A percentile compares a stretch with the other conserved stretches of the same genome.
These are phyloP conservation scores for Apocynum venetum DNA, from an alignment of 257 asterid species.

Conservation along the genomic window DNA sequence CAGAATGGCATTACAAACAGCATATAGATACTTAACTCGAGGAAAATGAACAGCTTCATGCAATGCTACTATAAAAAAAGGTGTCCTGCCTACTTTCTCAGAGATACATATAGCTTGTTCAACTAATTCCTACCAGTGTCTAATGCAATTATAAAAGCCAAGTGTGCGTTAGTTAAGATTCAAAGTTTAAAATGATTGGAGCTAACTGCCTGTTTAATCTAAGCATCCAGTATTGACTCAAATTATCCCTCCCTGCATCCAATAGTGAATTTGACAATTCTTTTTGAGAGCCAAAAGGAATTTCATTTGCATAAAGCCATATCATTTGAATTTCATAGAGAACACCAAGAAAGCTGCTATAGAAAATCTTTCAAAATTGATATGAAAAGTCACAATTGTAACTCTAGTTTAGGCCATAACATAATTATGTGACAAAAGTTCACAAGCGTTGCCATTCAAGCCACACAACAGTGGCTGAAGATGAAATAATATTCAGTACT, in stretches of 20 bases:
- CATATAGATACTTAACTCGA: not conserved
- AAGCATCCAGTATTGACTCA: not conserved
- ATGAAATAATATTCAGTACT: not conserved
- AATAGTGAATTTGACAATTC: not conserved
- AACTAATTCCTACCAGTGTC: not conserved
- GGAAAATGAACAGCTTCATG: not conserved
- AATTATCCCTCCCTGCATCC: not conserved
- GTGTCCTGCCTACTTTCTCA: not conserved
- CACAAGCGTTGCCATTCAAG: not conserved
- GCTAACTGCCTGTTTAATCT: not conserved
- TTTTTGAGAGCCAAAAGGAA: not conserved
- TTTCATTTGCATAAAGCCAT: no score
- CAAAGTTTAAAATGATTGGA: not conserved
- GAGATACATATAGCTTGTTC: not conserved
- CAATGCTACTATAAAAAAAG: not conserved
- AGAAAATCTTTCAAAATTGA: not conserved
- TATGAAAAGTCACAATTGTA: not conserved
- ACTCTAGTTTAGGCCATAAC: not conserved
- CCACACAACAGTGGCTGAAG: not conserved
- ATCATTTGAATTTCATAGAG: not conserved
- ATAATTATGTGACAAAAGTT: not conserved
- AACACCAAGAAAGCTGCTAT: not conserved
- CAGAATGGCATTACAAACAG: not conserved
- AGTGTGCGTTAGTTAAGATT: not conserved
- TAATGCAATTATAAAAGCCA: not conserved